These are phyloP conservation scores for Dioszegia aurantiaca DNA, from an alignment of 768 basidiomycete species.

Conservation along the genomic window DNA sequence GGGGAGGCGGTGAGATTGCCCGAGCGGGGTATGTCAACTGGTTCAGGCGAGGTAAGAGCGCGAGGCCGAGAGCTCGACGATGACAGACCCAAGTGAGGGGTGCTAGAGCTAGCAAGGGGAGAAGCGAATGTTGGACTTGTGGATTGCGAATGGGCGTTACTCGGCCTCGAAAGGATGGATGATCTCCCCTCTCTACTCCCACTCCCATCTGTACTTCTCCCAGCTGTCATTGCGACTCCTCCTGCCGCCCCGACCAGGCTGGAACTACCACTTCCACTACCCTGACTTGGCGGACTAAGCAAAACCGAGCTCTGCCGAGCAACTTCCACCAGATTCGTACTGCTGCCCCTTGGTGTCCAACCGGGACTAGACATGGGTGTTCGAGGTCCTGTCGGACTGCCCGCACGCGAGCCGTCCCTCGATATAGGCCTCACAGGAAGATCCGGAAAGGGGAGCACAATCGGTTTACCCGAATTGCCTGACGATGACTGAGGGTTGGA, in stretches of 20 bases:
- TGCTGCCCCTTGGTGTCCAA: slow-evolving; percentile 10
- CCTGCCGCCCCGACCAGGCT: slow-evolving; percentile 3
- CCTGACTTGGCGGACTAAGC: slow-evolving; percentile 3
- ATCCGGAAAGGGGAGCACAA: slow-evolving; percentile 43
- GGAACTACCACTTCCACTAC: not conserved
- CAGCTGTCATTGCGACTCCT: slow-evolving; percentile 1
- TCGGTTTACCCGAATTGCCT: slow-evolving; percentile 17
- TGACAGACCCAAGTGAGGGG: slow-evolving; percentile 4
- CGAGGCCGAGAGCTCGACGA: slow-evolving; percentile 1
- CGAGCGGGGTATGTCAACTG: slow-evolving; percentile 12
- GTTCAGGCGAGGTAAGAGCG: slow-evolving; percentile 4
- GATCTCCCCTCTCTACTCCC: slow-evolving; percentile 1
- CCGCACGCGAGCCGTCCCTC: slow-evolving; percentile 21
- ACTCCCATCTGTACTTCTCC: slow-evolving; percentile 6
- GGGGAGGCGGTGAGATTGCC: not conserved
- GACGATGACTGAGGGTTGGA: not conserved
- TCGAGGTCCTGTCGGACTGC: slow-evolving; percentile 16
- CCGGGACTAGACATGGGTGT: slow-evolving; percentile 13
- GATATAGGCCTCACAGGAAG: slow-evolving; percentile 25
- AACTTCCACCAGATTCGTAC: slow-evolving; percentile 4
- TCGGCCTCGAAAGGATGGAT: not conserved
- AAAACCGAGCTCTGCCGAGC: slow-evolving; percentile 1
- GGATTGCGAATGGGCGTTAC: slow-evolving; percentile 1
- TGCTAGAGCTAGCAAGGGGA: slow-evolving; percentile 5
- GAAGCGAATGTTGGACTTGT: slow-evolving; percentile 11